Base-by-base conservation (phyloP, 371 early-diverging fungal species). In the Sanchytrium tribonematis region DNA sequence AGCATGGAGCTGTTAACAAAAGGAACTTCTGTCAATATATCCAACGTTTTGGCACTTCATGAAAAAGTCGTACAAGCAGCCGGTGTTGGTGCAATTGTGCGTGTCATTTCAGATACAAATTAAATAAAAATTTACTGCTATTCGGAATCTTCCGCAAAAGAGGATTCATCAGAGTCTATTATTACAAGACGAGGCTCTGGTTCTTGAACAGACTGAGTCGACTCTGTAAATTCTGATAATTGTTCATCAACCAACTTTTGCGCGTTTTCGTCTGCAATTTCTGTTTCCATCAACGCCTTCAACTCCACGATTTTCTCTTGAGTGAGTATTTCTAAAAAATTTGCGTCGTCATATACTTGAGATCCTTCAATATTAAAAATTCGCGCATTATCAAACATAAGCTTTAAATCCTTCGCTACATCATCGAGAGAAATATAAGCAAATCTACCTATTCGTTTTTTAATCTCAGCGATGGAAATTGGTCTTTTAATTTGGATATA, bases 401-500 rank as follows among this genome's bases (percentile, higher is more conserved):
- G 5, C 48, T 48, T 48, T 5, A 48, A 48, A 48, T 48, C 48
- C 22, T 12, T 48, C 22, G 22, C 12, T 22, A 48, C 22, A 12
- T 48, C 48, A 22, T 5, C 48, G 12, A 48, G 22, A 22, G 5
- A 5, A 48, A 5, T 22, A 48, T 48, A 48, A 5, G 5, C 22
- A 12, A 5, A 5, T 12, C 22, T 48, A 12, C 22, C 48, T 48
- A 48, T 12, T 48, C 22, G 5, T 5, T 48, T 68, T 76, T 82
- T 78, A 74, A 87, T 84, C 70, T 82, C 78, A 30, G 80, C 80
- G 82, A 88, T 80, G 16, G 87, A 82, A 66, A 93, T 90, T 1
- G 92, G 93, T n/a, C 80, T 79, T 66, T 80, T 77, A 74, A 93
- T 93, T 74, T 88, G 78, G 69, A 85, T 80, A 76, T 90, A 93